Evolutionary conservation across 2,329 filamentous ascomycete genomes (phyloP).

Genomic region (Penicillium expansum): DNA sequence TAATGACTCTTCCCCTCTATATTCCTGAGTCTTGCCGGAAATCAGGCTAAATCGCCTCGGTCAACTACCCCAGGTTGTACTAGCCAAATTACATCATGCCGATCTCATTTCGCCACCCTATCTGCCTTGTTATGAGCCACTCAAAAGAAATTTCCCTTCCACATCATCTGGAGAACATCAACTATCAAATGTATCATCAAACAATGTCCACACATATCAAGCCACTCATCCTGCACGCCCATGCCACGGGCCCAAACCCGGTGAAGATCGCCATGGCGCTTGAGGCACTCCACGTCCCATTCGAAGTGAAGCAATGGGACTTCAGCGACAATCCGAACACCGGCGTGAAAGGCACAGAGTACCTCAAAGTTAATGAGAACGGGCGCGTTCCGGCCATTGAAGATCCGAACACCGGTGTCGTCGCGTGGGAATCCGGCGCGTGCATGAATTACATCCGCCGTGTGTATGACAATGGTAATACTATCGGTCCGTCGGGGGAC

Average conservation of each 20-base stretch:
- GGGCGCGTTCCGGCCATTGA: slow-evolving; percentile 43
- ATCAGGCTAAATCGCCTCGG: slow-evolving; percentile 6
- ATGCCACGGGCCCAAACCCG: slow-evolving; percentile 44
- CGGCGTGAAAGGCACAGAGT: slow-evolving; percentile 31
- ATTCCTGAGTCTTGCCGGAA: background rate
- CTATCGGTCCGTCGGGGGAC: slow-evolving; percentile 34
- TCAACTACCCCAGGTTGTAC: background rate
- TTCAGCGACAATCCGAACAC: slow-evolving; percentile 39
- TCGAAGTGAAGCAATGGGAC: slow-evolving; percentile 43
- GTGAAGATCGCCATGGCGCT: slow-evolving; percentile 46
- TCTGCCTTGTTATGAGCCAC: background rate
- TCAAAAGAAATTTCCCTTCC: background rate
- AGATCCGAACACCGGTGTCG: slow-evolving; percentile 41
- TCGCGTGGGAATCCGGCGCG: slow-evolving; percentile 41
- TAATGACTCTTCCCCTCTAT: background rate
- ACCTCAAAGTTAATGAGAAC: slow-evolving; percentile 46
- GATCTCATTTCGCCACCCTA: slow-evolving; percentile 5
- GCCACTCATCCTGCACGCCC: slow-evolving; percentile 43
- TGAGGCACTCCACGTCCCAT: slow-evolving; percentile 43
- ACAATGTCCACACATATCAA: slow-evolving; percentile 25
- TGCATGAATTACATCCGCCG: slow-evolving; percentile 41
- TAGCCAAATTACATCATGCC: slow-evolving; percentile 18
- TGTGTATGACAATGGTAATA: slow-evolving; percentile 44
- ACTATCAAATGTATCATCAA: background rate
- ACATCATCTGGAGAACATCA: background rate